Evolutionary conservation across 2,329 filamentous ascomycete species (phyloP).

Genomic region (Amylocarpus encephaloides): DNA sequence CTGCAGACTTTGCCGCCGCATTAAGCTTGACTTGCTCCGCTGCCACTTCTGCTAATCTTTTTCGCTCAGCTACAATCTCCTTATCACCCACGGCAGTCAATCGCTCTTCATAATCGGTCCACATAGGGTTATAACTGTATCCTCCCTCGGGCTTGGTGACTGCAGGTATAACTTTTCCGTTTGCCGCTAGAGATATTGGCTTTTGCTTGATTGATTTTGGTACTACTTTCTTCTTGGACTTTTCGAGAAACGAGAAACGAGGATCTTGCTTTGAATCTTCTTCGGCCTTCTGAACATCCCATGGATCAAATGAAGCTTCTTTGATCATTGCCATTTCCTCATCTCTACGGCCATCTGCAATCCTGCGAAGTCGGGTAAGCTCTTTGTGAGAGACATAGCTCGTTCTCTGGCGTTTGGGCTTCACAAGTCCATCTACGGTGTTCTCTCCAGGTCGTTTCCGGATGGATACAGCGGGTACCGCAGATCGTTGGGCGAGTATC

Average conservation of each 20-base stretch:
- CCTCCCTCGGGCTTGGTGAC: conserved; percentile 74
- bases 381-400: conserved; percentile 83
- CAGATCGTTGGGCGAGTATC: conserved; percentile 80
- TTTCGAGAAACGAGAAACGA: conserved; percentile 59
- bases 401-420: conserved; percentile 66
- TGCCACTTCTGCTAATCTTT: conserved; percentile 61
- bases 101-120: conserved; percentile 76
- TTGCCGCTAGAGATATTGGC: conserved; percentile 76
- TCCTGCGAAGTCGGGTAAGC: conserved; percentile 66
- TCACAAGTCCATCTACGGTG: conserved; percentile 65
- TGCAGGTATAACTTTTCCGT: conserved; percentile 71
- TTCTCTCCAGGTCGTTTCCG: conserved; percentile 69
- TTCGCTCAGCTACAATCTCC: conserved; percentile 71
- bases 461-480: conserved; percentile 68
- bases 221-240: conserved; percentile 58
- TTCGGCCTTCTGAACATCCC: conserved; percentile 50
- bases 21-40: conserved; percentile 62
- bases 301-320: conserved; percentile 73
- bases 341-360: conserved; percentile 65
- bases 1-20: conserved; percentile 62
- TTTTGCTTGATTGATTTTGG: conserved; percentile 70
- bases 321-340: conserved; percentile 37
- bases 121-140: conserved; percentile 87
- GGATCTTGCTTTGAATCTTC: conserved; percentile 43
- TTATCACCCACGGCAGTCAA: conserved; percentile 69